Evolutionary conservation across 2,329 filamentous ascomycete species (phyloP), one percentile per base, ranked within the genome.

Genomic region (Aspergillus brunneoviolaceus): DNA sequence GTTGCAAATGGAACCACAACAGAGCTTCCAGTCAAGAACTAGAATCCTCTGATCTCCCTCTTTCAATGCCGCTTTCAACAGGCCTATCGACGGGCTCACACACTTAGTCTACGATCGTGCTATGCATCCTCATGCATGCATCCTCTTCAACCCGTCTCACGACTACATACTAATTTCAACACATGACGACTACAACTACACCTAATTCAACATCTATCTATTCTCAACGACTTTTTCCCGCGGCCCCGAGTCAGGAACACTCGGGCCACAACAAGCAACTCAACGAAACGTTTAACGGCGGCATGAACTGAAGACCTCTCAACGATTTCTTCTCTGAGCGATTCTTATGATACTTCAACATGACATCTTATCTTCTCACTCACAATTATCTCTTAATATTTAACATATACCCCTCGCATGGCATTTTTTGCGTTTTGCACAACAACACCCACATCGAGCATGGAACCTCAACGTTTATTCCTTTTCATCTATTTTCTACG

Each of bases 301-400:
- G 71, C 68, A 75, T 67, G 73, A 74, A 51, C 64, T 71, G 73
- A 75, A 74, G 72, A 74, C 70, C 69, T 74, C 73, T 75, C 73
- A 75, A 76, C 73, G 72, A 76, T 71, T 74, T 74, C 70, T 74
- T 75, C 71, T 62, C 68, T 70, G 67, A 74, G 71, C 71, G 72
- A 73, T 73, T 64, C 67, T 70, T 69, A 65, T 45, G 39, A 45
- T 61, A 73, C 70, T 76, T 76, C 73, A 75, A 76, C 73, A 75
- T 73, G 60, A 61, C 60, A 57, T 62, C 63, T 63, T 63, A 65
- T 66, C 64, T 66, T 59, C 53, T 63, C 64, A 61, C 39, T 45
- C 39, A 45, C 39, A 19, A 19, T n/a, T 16, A 45, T 45, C 39
- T 45, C 39, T 16, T 35, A 45, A 16, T 45, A 45, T 45, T 16